Base-by-base conservation (phyloP, 2,329 filamentous ascomycete genomes). In the Cucurbitaria berberidis region DNA sequence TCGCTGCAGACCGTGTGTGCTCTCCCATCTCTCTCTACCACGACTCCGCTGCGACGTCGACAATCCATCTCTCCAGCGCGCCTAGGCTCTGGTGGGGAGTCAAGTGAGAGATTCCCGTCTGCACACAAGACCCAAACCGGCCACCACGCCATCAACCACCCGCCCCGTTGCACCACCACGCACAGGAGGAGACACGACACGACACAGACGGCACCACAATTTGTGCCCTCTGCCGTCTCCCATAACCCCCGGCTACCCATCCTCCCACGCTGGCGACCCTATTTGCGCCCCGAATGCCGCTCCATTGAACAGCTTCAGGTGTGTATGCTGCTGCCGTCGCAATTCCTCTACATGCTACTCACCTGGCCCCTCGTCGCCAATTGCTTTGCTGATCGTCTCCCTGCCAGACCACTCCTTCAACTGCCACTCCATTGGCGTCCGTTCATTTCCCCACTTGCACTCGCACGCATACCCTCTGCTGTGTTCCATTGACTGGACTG, bases 371-470 rank as follows among this genome's bases (percentile, higher is more conserved):
- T 26, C 9, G 38, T 40, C 46, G 34, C 43, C 24, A 26, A 40
- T 38, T 30, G 29, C 54, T 32, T 45, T 64, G 66, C 64, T 66
- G 63, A 73, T 68, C 64, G 45, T 53, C 56, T 51, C 51, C 50
- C 49, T 29, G 51, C 56, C 56, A 68, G 66, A 56, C 57, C 61
- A 54, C 60, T 63, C 66, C 55, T 60, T 63, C 56, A 40, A 46
- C 60, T 66, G 72, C 70, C 72, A 72, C 68, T 68, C 66, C 52
- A 63, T 69, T 73, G 73, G 74, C 73, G 73, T 76, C 74, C 75
- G 60, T 65, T 76, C 74, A 62, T 75, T 76, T 76, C 69, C 64
- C 74, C 68, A 67, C 63, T 57, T 56, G 67, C 69, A 46, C 68
- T 70, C 66, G 32, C 54, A 61, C 60, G 49, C 46, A 48, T 53